phyloP scores from a whole-genome alignment of 2,329 filamentous ascomycete genomes.

The Uncinocarpus reesii region DNA sequence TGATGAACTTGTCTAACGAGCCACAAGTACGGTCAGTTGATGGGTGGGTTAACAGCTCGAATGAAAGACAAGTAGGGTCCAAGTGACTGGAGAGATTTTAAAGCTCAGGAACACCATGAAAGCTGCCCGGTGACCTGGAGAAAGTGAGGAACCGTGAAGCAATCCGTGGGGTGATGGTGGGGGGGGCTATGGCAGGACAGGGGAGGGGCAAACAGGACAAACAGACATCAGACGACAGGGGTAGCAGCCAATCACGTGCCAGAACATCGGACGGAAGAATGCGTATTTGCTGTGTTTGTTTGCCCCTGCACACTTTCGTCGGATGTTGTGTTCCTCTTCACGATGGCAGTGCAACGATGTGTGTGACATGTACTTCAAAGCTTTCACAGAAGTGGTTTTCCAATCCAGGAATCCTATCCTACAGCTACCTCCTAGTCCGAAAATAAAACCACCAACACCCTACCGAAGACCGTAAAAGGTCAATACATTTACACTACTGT shows the following conservation, averaged over 20 bases:
- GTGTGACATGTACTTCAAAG: no score
- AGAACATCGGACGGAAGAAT: slow-evolving; percentile 6
- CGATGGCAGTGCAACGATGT: no score
- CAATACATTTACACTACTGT: no score
- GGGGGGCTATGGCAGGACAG: background rate
- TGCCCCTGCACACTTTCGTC: background rate
- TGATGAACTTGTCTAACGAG: background rate
- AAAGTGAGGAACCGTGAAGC: slow-evolving; percentile 5
- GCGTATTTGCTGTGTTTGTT: background rate
- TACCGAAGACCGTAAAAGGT: background rate
- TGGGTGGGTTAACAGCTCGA: background rate
- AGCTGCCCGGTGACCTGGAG: slow-evolving; percentile 6
- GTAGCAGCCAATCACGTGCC: background rate
- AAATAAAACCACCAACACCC: background rate
- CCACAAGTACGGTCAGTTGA: background rate
- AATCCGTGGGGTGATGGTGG: slow-evolving; percentile 8
- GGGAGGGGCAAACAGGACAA: slow-evolving; percentile 7
- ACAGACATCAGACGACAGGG: slow-evolving; percentile 10
- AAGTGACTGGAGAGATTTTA: background rate
- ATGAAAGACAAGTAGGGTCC: background rate
- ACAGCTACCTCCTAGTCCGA: no score
- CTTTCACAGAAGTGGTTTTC: no score
- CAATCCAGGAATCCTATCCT: no score
- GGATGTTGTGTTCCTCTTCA: background rate
- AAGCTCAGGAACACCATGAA: slow-evolving; percentile 9